These are phyloP conservation scores for Apiotrichum domesticum DNA, from an alignment of 1,284 basidiomycete genomes.

Conservation along the genomic window DNA sequence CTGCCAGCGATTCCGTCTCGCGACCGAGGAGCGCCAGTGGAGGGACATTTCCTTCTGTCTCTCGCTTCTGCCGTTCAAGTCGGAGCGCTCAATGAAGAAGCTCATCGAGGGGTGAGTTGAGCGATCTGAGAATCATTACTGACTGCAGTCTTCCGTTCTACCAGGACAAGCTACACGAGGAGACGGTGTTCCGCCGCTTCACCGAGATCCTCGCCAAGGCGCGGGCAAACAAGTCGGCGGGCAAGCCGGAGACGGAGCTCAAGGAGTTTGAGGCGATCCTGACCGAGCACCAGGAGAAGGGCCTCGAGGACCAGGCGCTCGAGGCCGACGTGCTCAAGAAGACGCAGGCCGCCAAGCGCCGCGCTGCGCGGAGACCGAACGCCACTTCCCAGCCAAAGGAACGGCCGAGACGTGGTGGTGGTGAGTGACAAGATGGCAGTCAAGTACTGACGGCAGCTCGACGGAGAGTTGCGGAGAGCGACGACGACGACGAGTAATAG, in stretches of 20 bases:
- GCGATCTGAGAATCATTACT: slow-evolving; percentile 7
- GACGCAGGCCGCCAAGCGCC: slow-evolving; percentile 70
- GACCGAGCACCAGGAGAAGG: slow-evolving; percentile 73
- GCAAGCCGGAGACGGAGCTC: slow-evolving; percentile 80
- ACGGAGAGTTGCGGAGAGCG: slow-evolving; percentile 15
- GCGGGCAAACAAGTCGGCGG: slow-evolving; percentile 70
- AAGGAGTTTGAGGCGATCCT: slow-evolving; percentile 88
- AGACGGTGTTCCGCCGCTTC: slow-evolving; percentile 75
- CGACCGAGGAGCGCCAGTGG: slow-evolving; percentile 90
- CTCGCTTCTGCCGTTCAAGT: slow-evolving; percentile 91
- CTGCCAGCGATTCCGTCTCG: slow-evolving; percentile 85
- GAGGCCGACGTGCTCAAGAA: slow-evolving; percentile 75
- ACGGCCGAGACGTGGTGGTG: slow-evolving; percentile 1
- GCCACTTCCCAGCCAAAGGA: slow-evolving; percentile 1
- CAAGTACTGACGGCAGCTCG: not conserved
- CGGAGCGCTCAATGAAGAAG: slow-evolving; percentile 91
- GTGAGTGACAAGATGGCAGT: too few relatives aligned
- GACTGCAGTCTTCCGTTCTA: slow-evolving; percentile 62
- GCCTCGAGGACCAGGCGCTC: slow-evolving; percentile 82
- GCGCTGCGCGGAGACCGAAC: slow-evolving; percentile 33
- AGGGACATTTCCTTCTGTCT: slow-evolving; percentile 95
- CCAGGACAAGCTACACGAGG: slow-evolving; percentile 91
- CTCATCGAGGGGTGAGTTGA: slow-evolving; percentile 69
- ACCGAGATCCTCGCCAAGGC: slow-evolving; percentile 82
- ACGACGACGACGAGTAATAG: slow-evolving; percentile 16